Percentiles rank a stretch among this genome's conserved stretches.
phyloP scores from a whole-genome alignment of 1,139 yeast species.

The Yamadazyma blattariae region DNA sequence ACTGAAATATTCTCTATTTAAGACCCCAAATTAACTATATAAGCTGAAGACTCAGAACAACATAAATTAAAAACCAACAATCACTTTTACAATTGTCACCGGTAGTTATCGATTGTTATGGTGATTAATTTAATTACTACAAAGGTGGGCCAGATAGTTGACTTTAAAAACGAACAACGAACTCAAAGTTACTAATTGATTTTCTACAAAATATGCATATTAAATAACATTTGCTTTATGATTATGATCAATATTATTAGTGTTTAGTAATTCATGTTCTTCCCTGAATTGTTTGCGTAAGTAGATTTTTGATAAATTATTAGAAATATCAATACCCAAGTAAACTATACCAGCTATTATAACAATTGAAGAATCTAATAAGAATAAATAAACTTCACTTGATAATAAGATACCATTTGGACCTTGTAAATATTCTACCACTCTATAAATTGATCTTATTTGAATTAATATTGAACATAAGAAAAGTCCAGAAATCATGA shows the following conservation, averaged over 20 bases:
- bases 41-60: background rate
- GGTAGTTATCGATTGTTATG: no score
- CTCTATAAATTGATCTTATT: constrained; percentile 73
- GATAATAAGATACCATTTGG: constrained; percentile 65
- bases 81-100: no score
- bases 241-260: no score
- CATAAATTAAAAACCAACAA: no score
- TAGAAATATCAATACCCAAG: background rate
- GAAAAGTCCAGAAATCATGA: constrained; percentile 17
- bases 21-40: no score
- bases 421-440: constrained; percentile 73
- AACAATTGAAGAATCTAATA: constrained; percentile 75
- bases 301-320: background rate
- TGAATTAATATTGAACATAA: constrained; percentile 39
- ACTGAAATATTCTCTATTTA: no score
- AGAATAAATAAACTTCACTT: constrained; percentile 69
- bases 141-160: no score
- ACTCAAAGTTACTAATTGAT: no score
- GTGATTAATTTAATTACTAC: background rate
- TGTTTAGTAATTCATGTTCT: background rate
- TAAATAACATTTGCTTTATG: no score
- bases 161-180: no score
- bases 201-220: no score
- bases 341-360: background rate
- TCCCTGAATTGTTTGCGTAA: background rate